Evolutionary conservation across 148 eudicot genomes (phyloP).

Genomic region (Suaeda aralocaspica): DNA sequence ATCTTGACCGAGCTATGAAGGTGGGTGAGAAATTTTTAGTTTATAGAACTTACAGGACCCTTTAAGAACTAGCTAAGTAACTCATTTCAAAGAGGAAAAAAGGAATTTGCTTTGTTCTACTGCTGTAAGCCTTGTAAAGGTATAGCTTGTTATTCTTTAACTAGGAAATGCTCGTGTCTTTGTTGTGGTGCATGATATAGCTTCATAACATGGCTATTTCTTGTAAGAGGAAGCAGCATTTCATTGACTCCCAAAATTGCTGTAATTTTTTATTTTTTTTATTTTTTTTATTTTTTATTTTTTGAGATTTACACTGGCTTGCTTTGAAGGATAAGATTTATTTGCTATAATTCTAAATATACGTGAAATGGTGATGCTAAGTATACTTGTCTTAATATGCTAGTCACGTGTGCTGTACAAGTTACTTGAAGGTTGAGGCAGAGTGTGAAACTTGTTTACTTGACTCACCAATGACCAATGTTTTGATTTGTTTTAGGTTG

Average conservation of each 20-base stretch:
- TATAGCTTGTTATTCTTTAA: too few species aligned
- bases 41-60: neutral
- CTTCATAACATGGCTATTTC: neutral
- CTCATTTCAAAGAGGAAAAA: neutral
- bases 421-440: neutral
- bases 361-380: neutral
- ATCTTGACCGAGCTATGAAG: slow-evolving; percentile 89
- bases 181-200: neutral
- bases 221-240: neutral
- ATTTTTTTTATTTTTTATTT: too few species aligned
- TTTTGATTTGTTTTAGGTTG: slow-evolving; percentile 50
- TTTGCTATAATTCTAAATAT: neutral
- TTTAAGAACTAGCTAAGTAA: neutral
- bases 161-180: neutral
- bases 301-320: neutral
- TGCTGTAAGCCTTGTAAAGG: neutral
- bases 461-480: slow-evolving; percentile 4
- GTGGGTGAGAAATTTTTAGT: slow-evolving; percentile 27
- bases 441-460: neutral
- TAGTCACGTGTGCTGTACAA: neutral
- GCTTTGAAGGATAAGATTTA: neutral
- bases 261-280: too few species aligned
- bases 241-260: neutral
- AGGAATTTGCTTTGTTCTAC: neutral
- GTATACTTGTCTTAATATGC: neutral